Base-by-base conservation (phyloP, 108 stramenopile genomes). In the Parmales sp. region DNA sequence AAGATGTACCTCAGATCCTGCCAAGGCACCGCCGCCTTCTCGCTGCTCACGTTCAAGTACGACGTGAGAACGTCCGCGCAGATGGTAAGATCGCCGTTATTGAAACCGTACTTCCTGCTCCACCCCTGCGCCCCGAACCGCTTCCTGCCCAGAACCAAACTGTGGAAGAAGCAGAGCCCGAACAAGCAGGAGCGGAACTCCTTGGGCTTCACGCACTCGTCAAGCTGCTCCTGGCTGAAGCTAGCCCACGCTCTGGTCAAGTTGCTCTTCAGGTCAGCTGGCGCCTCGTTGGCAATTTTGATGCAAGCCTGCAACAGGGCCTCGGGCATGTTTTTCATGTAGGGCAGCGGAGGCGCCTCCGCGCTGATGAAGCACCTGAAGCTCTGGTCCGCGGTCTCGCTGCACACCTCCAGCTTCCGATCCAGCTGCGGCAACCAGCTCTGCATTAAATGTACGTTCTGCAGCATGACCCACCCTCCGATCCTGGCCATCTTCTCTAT, bases 391-490 rank as follows among this genome's bases (percentile, higher is more conserved):
- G 84, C 84, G 22, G 66, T 69, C 50, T 72, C 75, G 16, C 76
- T 44, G 36, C 80, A 79, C 19, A 78, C 60, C 64, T 83, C 82
- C 43, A 87, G 74, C 73, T 83, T 38, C 8, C 83, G 68, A 60
- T 87, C 86, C n/a, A 87, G 64, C 19, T 39, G 66, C 1, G 83
- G 84, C 4, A 87, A 77, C 86, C 84, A 85, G 38, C 60, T 68
- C 66, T 84, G 79, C 80, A 85, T 85, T 36, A 87, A 45, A 41
- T 87, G 86, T 16, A 83, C 69, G 45, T 87, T 86, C 45, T 86
- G 84, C 18, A 87, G 81, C 83, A 86, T 80, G 22, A 87, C 70
- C 86, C 86, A 87, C 20, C 84, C 82, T 0, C 86, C 86, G 19
- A 69, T 37, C 38, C 41, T 70, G 1, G 84, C 84, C 68, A 80